These are phyloP conservation scores for Silybum marianum DNA, from an alignment of 129 eudicot species.

Conservation along the genomic window DNA sequence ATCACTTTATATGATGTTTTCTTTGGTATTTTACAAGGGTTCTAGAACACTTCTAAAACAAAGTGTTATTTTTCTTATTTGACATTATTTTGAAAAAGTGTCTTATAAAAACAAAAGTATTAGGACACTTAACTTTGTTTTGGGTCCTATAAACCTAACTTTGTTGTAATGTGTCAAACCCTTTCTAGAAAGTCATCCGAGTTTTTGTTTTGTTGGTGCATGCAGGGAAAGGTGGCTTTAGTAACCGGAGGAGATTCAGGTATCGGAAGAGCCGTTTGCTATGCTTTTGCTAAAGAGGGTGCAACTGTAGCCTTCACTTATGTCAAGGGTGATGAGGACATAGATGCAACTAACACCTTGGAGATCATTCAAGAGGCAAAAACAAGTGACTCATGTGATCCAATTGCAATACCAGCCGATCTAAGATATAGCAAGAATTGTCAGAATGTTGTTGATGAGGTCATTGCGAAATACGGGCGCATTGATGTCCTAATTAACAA, in stretches of 20 bases:
- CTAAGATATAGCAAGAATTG: slow-evolving; percentile 66
- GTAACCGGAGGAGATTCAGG: slow-evolving; percentile 83
- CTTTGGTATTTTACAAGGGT: not conserved
- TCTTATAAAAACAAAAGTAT: not conserved
- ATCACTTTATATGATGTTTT: slow-evolving; percentile 18
- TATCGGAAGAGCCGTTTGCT: slow-evolving; percentile 66
- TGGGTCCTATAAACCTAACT: not conserved
- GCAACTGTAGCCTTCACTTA: slow-evolving; percentile 74
- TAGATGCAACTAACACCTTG: slow-evolving; percentile 57
- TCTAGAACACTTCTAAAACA: too few relatives aligned
- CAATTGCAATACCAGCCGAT: slow-evolving; percentile 51
- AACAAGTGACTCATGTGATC: slow-evolving; percentile 51
- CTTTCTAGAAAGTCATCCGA: not conserved
- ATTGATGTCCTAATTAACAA: slow-evolving; percentile 71
- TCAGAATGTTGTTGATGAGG: slow-evolving; percentile 59
- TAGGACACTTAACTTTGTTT: not conserved
- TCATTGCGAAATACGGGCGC: slow-evolving; percentile 45
- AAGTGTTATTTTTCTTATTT: too few relatives aligned
- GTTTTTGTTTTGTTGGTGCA: slow-evolving; percentile 11
- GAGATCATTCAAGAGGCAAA: slow-evolving; percentile 44
- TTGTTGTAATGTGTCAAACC: not conserved
- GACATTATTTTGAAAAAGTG: slow-evolving; percentile 2
- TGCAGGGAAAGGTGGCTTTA: slow-evolving; percentile 73
- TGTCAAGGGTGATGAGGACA: slow-evolving; percentile 67
- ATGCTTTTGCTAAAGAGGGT: slow-evolving; percentile 55